Percentiles rank a stretch among this genome's conserved stretches.
phyloP scores from a whole-genome alignment of 75 land plant species.

The Azolla pinnata region DNA sequence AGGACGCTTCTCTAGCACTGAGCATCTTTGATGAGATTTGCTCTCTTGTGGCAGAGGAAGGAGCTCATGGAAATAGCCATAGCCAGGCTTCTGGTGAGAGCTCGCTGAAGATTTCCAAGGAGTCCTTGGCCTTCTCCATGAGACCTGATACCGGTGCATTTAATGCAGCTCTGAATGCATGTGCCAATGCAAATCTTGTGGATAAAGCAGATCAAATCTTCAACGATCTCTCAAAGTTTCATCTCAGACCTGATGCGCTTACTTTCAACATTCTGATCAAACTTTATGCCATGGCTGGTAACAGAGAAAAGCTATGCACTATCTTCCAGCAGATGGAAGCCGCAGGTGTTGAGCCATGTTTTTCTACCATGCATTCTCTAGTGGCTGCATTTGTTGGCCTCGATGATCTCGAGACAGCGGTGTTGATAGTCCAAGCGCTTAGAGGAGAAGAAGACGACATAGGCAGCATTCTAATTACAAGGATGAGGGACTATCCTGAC shows the following conservation, averaged over 20 bases:
- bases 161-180: slow-evolving; percentile 85
- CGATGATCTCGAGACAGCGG: slow-evolving; percentile 66
- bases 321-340: slow-evolving; percentile 44
- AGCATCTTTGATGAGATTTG: slow-evolving; percentile 30
- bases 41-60: slow-evolving; percentile 6
- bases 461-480: not conserved
- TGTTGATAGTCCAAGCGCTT: slow-evolving; percentile 57
- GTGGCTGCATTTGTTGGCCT: slow-evolving; percentile 84
- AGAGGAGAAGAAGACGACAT: slow-evolving; percentile 44
- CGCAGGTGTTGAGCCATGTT: slow-evolving; percentile 39
- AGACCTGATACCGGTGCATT: slow-evolving; percentile 80
- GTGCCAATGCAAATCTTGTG: slow-evolving; percentile 55
- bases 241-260: slow-evolving; percentile 53
- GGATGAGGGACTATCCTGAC: not conserved
- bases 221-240: slow-evolving; percentile 38
- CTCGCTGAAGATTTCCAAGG: not conserved
- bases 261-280: slow-evolving; percentile 90
- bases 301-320: slow-evolving; percentile 37
- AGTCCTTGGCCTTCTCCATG: slow-evolving; percentile 16
- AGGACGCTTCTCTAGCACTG: slow-evolving; percentile 31
- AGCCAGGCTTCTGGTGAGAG: not conserved
- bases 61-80: not conserved
- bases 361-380: slow-evolving; percentile 64
- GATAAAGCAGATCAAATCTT: slow-evolving; percentile 40
- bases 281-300: slow-evolving; percentile 52